Percentiles rank a stretch among this genome's conserved stretches.
Conservation (phyloP, 179 eudicot species). For the Pouteria campechiana region DNA sequence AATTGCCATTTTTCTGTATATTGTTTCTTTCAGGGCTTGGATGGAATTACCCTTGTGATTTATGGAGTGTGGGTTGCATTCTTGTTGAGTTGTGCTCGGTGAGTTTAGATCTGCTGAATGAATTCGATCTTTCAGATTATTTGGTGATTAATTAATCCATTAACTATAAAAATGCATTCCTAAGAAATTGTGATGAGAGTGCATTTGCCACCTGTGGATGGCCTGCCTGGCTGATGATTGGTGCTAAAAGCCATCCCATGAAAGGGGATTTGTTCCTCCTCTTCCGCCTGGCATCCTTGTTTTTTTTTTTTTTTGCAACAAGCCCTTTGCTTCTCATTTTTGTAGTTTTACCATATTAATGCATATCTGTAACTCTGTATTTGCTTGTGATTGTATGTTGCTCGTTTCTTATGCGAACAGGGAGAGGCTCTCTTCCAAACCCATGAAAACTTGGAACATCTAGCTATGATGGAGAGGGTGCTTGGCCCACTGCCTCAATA, state of each 20-base stretch:
- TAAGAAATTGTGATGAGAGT: neutral
- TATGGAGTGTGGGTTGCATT: conserved; percentile 73
- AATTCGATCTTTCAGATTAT: neutral
- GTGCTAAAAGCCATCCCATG: too few relatives aligned
- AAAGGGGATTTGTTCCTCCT: too few relatives aligned
- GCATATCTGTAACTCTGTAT: neutral
- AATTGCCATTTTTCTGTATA: conserved; percentile 5
- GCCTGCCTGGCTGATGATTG: too few relatives aligned
- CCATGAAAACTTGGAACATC: conserved; percentile 70
- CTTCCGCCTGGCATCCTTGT: too few relatives aligned
- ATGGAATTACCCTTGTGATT: conserved; percentile 66
- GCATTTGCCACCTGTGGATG: neutral
- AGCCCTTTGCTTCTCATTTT: neutral
- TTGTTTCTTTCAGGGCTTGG: conserved; percentile 39
- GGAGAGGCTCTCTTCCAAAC: conserved; percentile 72
- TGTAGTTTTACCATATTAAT: neutral
- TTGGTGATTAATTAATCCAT: neutral
- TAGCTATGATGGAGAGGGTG: conserved; percentile 76
- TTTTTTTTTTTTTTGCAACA: neutral
- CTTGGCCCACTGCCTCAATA: conserved; percentile 59
- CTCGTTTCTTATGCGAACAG: conserved; percentile 12
- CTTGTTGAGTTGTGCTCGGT: conserved; percentile 64
- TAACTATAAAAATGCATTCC: neutral
- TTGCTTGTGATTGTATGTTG: neutral
- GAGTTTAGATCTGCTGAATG: conserved; percentile 10